Evolutionary conservation across 768 basidiomycete genomes (phyloP), one percentile per base, ranked within the genome.

Genomic region (Hortiboletus campestris): DNA sequence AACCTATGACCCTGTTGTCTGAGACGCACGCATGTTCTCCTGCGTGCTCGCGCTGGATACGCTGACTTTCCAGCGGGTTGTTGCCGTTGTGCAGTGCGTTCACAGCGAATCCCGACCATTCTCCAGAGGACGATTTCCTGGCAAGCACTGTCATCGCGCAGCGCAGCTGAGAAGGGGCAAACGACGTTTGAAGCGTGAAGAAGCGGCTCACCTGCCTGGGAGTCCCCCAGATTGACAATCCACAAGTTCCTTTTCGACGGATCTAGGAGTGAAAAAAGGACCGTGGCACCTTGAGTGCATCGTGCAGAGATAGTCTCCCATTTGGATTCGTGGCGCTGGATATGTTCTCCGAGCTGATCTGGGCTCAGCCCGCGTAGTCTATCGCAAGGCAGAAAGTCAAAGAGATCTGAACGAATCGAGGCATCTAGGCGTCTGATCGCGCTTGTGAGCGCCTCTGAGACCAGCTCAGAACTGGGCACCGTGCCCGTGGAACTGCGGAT

Each of bases 391-490:
- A 81, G 75, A 48, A 84, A 63, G 41, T 71, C 63, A 28, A 75
- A 63, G 59, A 84, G 75, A 34, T 75, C 77, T 13, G 74, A 69
- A 7, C 73, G 75, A 35, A 84, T 74, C 13, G 66, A 61, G 43
- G 74, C 65, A 47, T 84, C 83, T 32, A 81, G 66, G 25, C 66
- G 61, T 43, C 65, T 59, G 46, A 84, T 67, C 1, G 76, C 64
- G 41, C 74, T 67, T 13, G 71, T 58, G 41, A 84, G 67, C 10
- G 72, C 57, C 31, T 72, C 67, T 44, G 78, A 78, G 58, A 77
- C 71, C 42, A 67, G 66, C 53, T 72, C 66, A 20, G 74, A 67
- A 6, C 63, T 59, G 2, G 68, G 60, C 10, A 62, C 32, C 22
- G 63, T 48, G 49, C 51, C 56, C 38, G 60, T 58, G 38, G 59